These are phyloP conservation scores for Neurospora sp. DNA, from an alignment of 495 filamentous ascomycete species.

Conservation along the genomic window DNA sequence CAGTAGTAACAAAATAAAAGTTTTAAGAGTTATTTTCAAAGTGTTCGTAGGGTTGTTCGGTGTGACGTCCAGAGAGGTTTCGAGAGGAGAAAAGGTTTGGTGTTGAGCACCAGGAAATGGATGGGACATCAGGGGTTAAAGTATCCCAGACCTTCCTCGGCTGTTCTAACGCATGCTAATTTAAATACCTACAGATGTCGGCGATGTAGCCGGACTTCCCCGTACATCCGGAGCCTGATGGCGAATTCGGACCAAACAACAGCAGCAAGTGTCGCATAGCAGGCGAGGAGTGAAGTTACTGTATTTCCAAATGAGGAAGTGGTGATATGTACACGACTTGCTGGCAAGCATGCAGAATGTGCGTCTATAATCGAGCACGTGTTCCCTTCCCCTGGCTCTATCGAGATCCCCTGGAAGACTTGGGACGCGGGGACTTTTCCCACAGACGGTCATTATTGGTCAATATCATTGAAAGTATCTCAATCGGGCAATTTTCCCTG, in stretches of 20 bases:
- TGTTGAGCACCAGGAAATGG: background rate
- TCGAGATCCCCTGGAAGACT: background rate
- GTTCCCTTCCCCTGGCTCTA: background rate
- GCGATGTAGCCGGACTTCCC: background rate
- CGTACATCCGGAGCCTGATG: background rate
- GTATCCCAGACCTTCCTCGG: background rate
- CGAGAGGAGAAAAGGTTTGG: background rate
- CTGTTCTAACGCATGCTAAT: background rate
- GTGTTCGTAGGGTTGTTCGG: background rate
- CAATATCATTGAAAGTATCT: background rate
- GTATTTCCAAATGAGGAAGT: background rate
- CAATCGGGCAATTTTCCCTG: background rate
- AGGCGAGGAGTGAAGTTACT: background rate
- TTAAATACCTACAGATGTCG: background rate
- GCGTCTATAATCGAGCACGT: background rate
- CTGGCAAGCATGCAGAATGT: background rate
- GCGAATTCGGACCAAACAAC: background rate
- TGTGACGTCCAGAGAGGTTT: background rate
- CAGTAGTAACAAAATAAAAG: background rate
- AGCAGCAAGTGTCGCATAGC: background rate
- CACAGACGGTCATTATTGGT: background rate
- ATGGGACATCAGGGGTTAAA: background rate
- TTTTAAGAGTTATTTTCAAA: background rate
- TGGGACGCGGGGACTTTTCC: background rate
- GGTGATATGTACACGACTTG: background rate